Evolutionary conservation across 257 asterid species (phyloP).

Genomic region (Coffea eugenioides): DNA sequence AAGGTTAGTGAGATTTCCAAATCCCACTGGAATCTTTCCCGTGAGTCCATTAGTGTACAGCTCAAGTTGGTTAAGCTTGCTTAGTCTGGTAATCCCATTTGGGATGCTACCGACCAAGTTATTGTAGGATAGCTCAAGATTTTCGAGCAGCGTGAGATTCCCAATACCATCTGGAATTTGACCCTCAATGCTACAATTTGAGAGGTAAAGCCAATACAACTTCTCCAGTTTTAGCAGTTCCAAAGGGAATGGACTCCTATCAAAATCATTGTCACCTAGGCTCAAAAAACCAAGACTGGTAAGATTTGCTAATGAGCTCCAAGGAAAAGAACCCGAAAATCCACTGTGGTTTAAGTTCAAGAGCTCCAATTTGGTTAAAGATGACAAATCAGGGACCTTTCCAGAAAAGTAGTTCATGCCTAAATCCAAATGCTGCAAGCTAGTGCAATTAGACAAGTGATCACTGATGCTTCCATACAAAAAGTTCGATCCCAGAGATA

Average conservation of each 20-base stretch:
- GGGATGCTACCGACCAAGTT: conserved; percentile 35
- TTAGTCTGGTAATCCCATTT: conserved; percentile 33
- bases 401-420: conserved; percentile 37
- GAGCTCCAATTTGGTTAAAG: conserved; percentile 26
- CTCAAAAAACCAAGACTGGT: conserved; percentile 36
- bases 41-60: conserved; percentile 35
- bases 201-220: conserved; percentile 37
- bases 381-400: conserved; percentile 31
- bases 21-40: conserved; percentile 36
- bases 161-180: conserved; percentile 43
- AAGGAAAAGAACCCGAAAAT: conserved; percentile 39
- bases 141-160: conserved; percentile 41
- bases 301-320: conserved; percentile 39
- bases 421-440: conserved; percentile 37
- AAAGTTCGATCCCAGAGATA: conserved; percentile 34
- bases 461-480: conserved; percentile 29
- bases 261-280: conserved; percentile 38
- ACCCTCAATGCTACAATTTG: conserved; percentile 41
- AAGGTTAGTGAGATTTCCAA: conserved; percentile 37
- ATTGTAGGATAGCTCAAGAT: conserved; percentile 40
- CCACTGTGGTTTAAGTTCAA: conserved; percentile 36
- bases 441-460: conserved; percentile 32
- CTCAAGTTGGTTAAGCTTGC: conserved; percentile 37
- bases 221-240: conserved; percentile 36
- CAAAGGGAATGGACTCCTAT: conserved; percentile 34